A percentile compares a stretch with the other conserved stretches of the same genome.
phyloP scores from a whole-genome alignment of 2,329 filamentous ascomycete species.

The Neonectria neomacrospora region DNA sequence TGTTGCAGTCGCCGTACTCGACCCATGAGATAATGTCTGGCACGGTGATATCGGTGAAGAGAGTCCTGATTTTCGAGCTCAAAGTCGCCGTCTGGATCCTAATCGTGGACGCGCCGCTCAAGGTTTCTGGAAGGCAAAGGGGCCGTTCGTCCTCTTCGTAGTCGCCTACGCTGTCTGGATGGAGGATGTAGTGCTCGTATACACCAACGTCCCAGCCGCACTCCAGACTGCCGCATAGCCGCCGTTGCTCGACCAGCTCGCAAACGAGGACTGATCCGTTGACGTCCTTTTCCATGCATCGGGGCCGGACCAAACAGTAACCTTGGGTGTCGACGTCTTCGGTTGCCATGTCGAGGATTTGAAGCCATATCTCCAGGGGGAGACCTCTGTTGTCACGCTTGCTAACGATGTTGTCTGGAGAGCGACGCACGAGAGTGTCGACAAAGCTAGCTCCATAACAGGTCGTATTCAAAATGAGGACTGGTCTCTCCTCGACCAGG shows the following conservation, averaged over 20 bases:
- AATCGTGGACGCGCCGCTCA: neutral
- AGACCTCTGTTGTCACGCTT: neutral
- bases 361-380: neutral
- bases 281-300: neutral
- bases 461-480: neutral
- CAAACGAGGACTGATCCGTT: neutral
- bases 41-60: slow-evolving; percentile 14
- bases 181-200: neutral
- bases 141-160: neutral
- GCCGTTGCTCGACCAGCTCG: neutral
- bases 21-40: slow-evolving; percentile 13
- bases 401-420: neutral
- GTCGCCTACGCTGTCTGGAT: neutral
- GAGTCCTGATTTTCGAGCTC: neutral
- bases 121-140: neutral
- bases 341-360: neutral
- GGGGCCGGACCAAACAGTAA: neutral
- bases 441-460: neutral
- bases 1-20: neutral
- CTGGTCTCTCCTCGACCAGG: neutral
- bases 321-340: neutral
- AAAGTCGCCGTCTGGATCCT: slow-evolving; percentile 1
- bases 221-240: neutral
- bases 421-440: neutral
- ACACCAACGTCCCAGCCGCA: neutral